These are phyloP conservation scores for Talaromyces ruber DNA, from an alignment of 495 filamentous ascomycete genomes.

Conservation along the genomic window DNA sequence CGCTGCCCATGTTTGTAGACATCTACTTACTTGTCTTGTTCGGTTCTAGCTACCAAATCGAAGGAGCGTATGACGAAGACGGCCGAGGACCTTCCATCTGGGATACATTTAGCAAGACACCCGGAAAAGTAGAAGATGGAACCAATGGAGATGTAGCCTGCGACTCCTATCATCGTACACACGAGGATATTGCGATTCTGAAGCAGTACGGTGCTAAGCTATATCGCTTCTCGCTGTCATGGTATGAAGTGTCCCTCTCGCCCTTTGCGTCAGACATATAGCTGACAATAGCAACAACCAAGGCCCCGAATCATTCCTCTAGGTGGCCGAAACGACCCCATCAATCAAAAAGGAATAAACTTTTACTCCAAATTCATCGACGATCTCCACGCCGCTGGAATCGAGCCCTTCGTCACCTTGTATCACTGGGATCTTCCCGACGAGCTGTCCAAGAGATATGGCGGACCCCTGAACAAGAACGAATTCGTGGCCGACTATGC, in stretches of 20 bases:
- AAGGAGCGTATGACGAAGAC: conserved; percentile 58
- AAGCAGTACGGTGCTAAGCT: conserved; percentile 54
- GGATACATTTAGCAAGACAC: conserved; percentile 67
- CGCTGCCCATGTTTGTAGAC: background rate
- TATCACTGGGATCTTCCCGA: conserved; percentile 50
- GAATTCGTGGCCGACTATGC: conserved; percentile 44
- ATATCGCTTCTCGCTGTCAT: conserved; percentile 71
- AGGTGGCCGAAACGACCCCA: conserved; percentile 36
- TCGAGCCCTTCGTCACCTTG: conserved; percentile 42
- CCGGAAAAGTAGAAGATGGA: conserved; percentile 66
- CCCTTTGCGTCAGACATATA: background rate
- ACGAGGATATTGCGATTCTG: conserved; percentile 64
- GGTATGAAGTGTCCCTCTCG: conserved; percentile 29
- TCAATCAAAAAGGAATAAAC: conserved; percentile 39
- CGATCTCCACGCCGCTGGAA: conserved; percentile 37
- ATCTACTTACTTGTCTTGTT: background rate
- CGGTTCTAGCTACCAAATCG: conserved; percentile 59
- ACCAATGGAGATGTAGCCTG: conserved; percentile 62
- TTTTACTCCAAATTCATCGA: conserved; percentile 43
- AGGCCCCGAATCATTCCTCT: conserved; percentile 64
- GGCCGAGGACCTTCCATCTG: conserved; percentile 68
- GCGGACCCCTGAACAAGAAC: conserved; percentile 42
- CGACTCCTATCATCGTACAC: conserved; percentile 67
- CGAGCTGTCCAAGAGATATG: conserved; percentile 41
- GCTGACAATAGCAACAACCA: background rate